Base-by-base conservation (phyloP, 768 basidiomycete genomes). In the Lactifluus volemus region DNA sequence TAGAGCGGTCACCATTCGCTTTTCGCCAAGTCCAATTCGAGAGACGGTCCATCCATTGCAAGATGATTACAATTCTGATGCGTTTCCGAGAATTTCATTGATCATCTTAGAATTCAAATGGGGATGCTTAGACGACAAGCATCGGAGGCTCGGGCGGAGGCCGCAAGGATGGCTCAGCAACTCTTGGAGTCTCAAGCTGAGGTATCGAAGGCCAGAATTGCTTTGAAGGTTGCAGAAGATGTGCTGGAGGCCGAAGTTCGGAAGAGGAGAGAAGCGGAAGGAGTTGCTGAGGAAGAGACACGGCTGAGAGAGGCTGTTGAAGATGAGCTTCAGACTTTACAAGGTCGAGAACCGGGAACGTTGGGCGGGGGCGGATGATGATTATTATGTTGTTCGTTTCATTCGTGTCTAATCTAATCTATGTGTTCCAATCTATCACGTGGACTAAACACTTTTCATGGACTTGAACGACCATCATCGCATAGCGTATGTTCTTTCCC, bases 21-120 rank as follows among this genome's bases (percentile, higher is more conserved):
- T n/a, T 29, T 29, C 59, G 42, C 32, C 42, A 32, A 60, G 63
- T 51, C 59, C 58, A 9, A 30, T 44, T 56, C 58, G 36, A 54
- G 53, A 45, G 25, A 36, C 56, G n/a, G 14, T 39, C 34, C 47
- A 39, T 41, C 52, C 25, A 15, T 39, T 54, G 12, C 57, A 58
- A 15, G 51, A 52, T 32, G 42, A 48, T 44, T 15, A 30, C 10
- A 49, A 44, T 25, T 48, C 56, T n/a, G 63, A 63, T 1, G 29
- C 29, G n/a, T 55, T 53, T 45, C 54, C 63, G 42, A 76, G 12
- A 75, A 75, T 52, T 70, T 78, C 4, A 72, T 89, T 56, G 84
- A 88, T 58, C 81, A 79, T 48, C 77, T 89, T 73, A 80, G 83
- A 67, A 78, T 79, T 67, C 87, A 91, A 72, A 78, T 88, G 68